Evolutionary conservation across 1,284 basidiomycete genomes (phyloP), one percentile per base, ranked within the genome.

Genomic region (Leucoagaricus sp.): DNA sequence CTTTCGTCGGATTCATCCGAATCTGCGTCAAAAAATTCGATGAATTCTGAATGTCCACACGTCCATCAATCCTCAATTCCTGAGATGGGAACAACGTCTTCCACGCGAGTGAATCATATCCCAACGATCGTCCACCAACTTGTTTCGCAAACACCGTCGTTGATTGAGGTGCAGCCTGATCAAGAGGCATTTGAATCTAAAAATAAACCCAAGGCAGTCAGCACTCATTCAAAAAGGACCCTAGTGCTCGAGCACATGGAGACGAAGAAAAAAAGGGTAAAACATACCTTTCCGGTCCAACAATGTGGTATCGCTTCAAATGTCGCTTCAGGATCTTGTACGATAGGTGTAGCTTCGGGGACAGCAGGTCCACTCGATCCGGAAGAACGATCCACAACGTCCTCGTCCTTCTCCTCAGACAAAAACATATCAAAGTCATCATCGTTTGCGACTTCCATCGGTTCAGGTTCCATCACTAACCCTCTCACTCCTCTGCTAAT

Each of bases 391-490:
- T 62, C 55, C 2, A 65, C 61, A 6, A 64, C 55, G 1, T 76
- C 73, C 10, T 79, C 72, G 19, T 79, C 80, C 61, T 80, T 83
- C 59, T 87, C 80, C 55, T 82, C 83, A 15, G 40, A n/a, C 45
- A 93, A 69, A 65, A 93, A 88, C 85, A 91, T 90, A 61, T 92
- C 91, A 64, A 93, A 91, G 67, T 91, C 91, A 58, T 83, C 79
- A 69, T 91, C 88, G 47, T 86, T 82, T 4, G 85, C 79, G 57
- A 77, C 82, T 38, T 69, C 69, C 34, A 73, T 52, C 4, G 53
- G 40, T 13, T 79, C 75, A 29, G 75, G 72, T 57, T 80, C 81
- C 62, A 81, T 67, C 42, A 80, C 80, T 66, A 81, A 68, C 12
- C 77, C 79, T 47, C 77, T 77, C 17, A 15, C 29, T 25, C 25